Evolutionary conservation across 2,329 filamentous ascomycete species (phyloP).

Genomic region (Cryphonectria nitschkei): DNA sequence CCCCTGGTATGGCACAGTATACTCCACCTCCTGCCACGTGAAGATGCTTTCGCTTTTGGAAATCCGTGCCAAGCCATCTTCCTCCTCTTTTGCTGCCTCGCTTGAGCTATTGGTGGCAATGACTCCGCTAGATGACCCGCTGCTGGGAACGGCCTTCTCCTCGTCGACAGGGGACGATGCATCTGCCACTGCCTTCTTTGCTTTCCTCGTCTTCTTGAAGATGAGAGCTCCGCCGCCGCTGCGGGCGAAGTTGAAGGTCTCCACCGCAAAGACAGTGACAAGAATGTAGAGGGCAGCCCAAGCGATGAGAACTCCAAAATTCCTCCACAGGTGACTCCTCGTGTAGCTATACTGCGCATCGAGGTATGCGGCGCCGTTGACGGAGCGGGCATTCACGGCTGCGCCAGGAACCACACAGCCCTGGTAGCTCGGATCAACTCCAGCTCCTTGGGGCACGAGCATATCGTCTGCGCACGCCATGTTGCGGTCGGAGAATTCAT

Average conservation of each 20-base stretch:
- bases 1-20: conserved; percentile 26
- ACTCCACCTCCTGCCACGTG: conserved; percentile 31
- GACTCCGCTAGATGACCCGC: conserved; percentile 45
- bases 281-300: conserved; percentile 76
- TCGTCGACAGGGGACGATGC: conserved; percentile 28
- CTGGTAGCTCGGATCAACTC: conserved; percentile 35
- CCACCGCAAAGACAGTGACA: conserved; percentile 71
- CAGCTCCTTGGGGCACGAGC: conserved; percentile 51
- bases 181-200: conserved; percentile 16
- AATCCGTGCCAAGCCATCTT: conserved; percentile 46
- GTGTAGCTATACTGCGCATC: conserved; percentile 52
- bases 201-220: conserved; percentile 32
- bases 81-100: conserved; percentile 65
- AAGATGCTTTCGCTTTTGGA: conserved; percentile 30
- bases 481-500: conserved; percentile 56
- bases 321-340: conserved; percentile 66
- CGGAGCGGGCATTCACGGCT: conserved; percentile 15
- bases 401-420: conserved; percentile 32
- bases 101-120: conserved; percentile 1
- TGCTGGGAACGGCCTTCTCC: conserved; percentile 15
- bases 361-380: conserved; percentile 51
- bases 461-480: conserved; percentile 52
- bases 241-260: conserved; percentile 62
- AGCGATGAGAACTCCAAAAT: conserved; percentile 77
- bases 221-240: conserved; percentile 32